phyloP scores from a whole-genome alignment of 2,329 filamentous ascomycete genomes.

The Myriosclerotinia curreyana region DNA sequence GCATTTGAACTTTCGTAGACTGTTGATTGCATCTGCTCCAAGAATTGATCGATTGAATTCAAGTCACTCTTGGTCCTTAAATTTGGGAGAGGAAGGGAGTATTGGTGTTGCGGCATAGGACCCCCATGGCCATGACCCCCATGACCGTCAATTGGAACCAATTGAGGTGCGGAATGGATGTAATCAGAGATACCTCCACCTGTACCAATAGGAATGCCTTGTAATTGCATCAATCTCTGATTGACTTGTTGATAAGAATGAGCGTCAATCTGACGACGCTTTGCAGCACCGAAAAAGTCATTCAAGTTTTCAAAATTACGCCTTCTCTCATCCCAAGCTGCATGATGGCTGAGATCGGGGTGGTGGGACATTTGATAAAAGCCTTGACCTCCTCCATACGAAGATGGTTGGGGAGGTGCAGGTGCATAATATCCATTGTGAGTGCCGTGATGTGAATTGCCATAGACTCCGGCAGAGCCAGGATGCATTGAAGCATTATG shows the following conservation, averaged over 20 bases:
- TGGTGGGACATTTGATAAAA: constrained; percentile 71
- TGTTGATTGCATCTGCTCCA: constrained; percentile 93
- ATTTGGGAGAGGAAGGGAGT: constrained; percentile 84
- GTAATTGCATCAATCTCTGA: constrained; percentile 79
- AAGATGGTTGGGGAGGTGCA: constrained; percentile 46
- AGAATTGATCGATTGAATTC: constrained; percentile 87
- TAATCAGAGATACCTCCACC: constrained; percentile 55
- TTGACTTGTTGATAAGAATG: constrained; percentile 88
- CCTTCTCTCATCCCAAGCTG: constrained; percentile 69
- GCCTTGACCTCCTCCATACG: constrained; percentile 60
- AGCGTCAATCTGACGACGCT: constrained; percentile 86
- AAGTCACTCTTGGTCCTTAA: constrained; percentile 91
- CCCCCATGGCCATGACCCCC: constrained; percentile 43
- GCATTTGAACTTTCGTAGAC: constrained; percentile 91
- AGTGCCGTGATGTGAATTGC: constrained; percentile 53
- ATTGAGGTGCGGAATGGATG: constrained; percentile 50
- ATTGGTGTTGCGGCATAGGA: constrained; percentile 69
- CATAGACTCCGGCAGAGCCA: constrained; percentile 48
- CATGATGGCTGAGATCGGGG: constrained; percentile 64
- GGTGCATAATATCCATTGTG: constrained; percentile 52
- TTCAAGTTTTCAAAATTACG: constrained; percentile 81
- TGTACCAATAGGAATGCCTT: constrained; percentile 61
- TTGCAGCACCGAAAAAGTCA: constrained; percentile 90
- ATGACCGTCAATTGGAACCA: constrained; percentile 53
- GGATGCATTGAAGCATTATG: constrained; percentile 60